Percentiles rank a stretch among this genome's conserved stretches.
Evolutionary conservation across 1,284 basidiomycete species (phyloP).

Genomic region (Ceratobasidium sp.): DNA sequence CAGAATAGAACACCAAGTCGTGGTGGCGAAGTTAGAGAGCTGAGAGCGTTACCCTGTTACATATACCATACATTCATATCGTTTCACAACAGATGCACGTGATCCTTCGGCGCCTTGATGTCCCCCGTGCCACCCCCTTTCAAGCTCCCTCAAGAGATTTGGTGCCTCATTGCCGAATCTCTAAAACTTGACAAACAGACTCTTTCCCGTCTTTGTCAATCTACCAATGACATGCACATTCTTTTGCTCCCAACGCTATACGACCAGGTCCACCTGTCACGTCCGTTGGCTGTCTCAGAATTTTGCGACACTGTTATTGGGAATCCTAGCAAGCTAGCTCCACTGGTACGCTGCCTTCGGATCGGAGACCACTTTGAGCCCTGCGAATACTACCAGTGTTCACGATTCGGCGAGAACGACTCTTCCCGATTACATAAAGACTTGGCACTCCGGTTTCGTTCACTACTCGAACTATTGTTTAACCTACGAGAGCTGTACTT

Average conservation of each 20-base stretch:
- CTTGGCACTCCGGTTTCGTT: background rate
- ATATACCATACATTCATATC: too few species aligned
- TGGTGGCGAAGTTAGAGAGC: too few species aligned
- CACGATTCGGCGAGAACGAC: too few species aligned
- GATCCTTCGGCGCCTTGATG: too few species aligned
- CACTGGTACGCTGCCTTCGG: background rate
- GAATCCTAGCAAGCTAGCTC: conserved; percentile 9
- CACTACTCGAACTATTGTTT: background rate
- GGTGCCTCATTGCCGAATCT: background rate
- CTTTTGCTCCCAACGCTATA: background rate
- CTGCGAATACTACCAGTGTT: background rate
- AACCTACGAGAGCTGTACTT: conserved; percentile 4
- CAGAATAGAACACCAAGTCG: too few species aligned
- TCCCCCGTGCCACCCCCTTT: background rate
- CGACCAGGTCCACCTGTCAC: background rate
- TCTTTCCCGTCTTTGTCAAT: background rate
- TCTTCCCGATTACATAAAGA: background rate
- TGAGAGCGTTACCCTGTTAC: too few species aligned
- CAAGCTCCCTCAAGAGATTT: background rate
- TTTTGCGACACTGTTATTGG: background rate
- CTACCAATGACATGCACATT: background rate
- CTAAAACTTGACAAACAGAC: background rate
- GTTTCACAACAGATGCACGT: too few species aligned
- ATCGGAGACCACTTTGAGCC: conserved; percentile 1
- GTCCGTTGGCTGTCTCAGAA: background rate